These are phyloP conservation scores for Ophiostoma quercus DNA, from an alignment of 2,329 filamentous ascomycete genomes.

Conservation along the genomic window DNA sequence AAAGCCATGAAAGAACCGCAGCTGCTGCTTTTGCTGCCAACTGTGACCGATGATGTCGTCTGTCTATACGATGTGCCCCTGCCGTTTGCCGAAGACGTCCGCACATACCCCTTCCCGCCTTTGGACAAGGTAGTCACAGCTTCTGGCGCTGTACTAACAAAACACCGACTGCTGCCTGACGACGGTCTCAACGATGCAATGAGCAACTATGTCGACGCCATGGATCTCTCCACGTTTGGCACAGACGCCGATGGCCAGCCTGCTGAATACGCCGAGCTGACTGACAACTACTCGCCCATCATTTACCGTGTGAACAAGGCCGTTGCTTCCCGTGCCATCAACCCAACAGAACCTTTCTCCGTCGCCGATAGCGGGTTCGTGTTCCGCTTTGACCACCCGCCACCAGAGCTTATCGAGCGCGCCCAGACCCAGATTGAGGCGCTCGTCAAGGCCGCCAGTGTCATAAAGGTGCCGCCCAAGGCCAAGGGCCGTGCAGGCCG, in stretches of 20 bases:
- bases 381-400: slow-evolving; percentile 63
- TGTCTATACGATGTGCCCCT: slow-evolving; percentile 85
- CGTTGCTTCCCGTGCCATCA: slow-evolving; percentile 73
- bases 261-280: slow-evolving; percentile 67
- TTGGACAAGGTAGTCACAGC: slow-evolving; percentile 82
- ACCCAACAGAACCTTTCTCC: slow-evolving; percentile 60
- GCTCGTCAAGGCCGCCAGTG: slow-evolving; percentile 64
- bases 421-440: slow-evolving; percentile 54
- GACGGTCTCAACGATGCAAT: slow-evolving; percentile 72
- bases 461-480: slow-evolving; percentile 86
- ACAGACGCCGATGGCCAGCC: slow-evolving; percentile 66
- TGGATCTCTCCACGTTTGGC: slow-evolving; percentile 73
- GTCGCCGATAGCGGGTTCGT: slow-evolving; percentile 60
- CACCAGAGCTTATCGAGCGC: slow-evolving; percentile 57
- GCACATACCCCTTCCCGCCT: slow-evolving; percentile 85
- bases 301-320: slow-evolving; percentile 88
- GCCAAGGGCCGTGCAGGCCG: slow-evolving; percentile 65
- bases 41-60: slow-evolving; percentile 72
- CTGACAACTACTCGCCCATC: slow-evolving; percentile 77
- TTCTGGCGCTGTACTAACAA: slow-evolving; percentile 71
- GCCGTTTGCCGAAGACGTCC: slow-evolving; percentile 88
- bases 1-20: slow-evolving; percentile 78
- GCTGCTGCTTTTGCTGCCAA: slow-evolving; percentile 72
- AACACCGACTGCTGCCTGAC: slow-evolving; percentile 77
- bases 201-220: slow-evolving; percentile 85